Base-by-base conservation (phyloP, 1,139 yeast genomes). In the Chernovozyma aurita region DNA sequence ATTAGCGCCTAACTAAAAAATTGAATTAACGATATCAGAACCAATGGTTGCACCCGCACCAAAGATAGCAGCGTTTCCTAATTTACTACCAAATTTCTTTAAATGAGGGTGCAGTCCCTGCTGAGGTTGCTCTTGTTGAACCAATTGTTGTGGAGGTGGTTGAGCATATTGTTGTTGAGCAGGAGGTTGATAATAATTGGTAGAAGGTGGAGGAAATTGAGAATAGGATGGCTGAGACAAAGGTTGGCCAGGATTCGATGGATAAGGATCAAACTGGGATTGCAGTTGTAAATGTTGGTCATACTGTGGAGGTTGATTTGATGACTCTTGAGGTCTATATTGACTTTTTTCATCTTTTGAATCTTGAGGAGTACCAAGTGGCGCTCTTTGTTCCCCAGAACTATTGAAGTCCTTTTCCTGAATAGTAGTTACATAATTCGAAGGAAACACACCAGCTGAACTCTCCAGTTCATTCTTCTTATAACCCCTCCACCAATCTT, bases 31-130 rank as follows among this genome's bases (percentile, higher is more conserved):
- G 38, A 92, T 47, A 53, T 90, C 92, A 34, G 92, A 74, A 51
- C 98, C 97, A 37, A 90, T 70, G 1, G 97, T 84, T 29, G 97
- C 96, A 69, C 98, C 98, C 16, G 97, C 97, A 61, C 97, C 97
- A 48, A 87, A 90, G 41, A 90, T 78, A 21, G 95, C 95, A 5
- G 97, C 97, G 49, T 87, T 82, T 37, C 97, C 97, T 37, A 90
- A 66, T 60, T 85, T 83, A 40, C 85, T 71, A 15, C 97, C 97
- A 50, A 86, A 78, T 55, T 75, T 82, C 57, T 76, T 79, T 37
- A 84, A 55, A 8, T 65, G 70, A 6, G 55, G 62, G 33, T 55
- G 59, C 12, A 7, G 28, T 16, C 45, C 55, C 24, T 46, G 52
- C 29, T 47, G 56, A 33, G 50, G 59, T 24, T 53, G 54, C 32